These are phyloP conservation scores for Paramecium octaurelia DNA, from an alignment of 73 alveolate species.

Conservation along the genomic window DNA sequence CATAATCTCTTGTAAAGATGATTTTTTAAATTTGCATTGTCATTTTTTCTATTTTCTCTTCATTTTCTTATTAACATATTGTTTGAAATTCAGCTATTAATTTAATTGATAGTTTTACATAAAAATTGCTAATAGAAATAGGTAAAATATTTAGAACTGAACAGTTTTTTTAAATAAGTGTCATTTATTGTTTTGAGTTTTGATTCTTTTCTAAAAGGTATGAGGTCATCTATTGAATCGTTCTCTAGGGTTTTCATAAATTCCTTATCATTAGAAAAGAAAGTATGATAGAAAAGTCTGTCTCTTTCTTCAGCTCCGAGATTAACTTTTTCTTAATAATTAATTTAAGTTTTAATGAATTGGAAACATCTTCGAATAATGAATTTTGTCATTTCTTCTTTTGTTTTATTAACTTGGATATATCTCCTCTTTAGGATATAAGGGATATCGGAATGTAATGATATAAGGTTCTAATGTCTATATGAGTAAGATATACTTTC, in stretches of 20 bases:
- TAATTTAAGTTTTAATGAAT: not conserved
- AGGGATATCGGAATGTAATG: not conserved
- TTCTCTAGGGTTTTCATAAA: not conserved
- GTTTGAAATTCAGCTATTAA: not conserved
- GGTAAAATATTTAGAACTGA: not conserved
- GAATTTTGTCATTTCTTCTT: constrained; percentile 52
- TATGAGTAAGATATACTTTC: not conserved
- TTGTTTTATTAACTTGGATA: constrained; percentile 27
- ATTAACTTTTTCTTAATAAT: not conserved
- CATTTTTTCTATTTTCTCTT: constrained; percentile 37
- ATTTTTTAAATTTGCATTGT: not conserved
- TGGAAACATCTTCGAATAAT: constrained; percentile 41
- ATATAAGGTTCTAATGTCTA: not conserved
- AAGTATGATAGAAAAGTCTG: constrained; percentile 1
- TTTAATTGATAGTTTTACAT: not conserved
- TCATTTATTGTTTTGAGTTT: constrained; percentile 37
- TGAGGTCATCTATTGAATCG: constrained; percentile 3
- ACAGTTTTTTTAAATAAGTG: not conserved
- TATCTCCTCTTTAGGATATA: not conserved
- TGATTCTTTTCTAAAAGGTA: constrained; percentile 45
- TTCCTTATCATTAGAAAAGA: constrained; percentile 20
- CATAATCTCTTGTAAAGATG: not conserved
- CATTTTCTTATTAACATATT: not conserved
- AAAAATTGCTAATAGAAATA: not conserved
- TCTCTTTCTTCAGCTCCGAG: constrained; percentile 48